phyloP scores from a whole-genome alignment of 768 basidiomycete species.

The Candolleomyces efflorescens region DNA sequence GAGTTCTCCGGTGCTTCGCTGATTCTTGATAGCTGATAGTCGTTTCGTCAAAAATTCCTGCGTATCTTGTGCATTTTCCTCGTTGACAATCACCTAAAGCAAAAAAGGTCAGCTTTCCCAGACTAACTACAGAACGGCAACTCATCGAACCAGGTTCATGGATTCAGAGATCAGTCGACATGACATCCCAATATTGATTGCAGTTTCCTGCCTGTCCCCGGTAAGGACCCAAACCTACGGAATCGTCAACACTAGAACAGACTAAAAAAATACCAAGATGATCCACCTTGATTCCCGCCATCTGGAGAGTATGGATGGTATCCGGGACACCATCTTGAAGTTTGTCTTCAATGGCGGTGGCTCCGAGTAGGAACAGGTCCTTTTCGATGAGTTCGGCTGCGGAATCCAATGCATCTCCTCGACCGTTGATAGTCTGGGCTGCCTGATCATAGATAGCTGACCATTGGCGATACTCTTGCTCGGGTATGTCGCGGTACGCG shows the following conservation, averaged over 20 bases:
- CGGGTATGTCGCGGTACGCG: slow-evolving; percentile 88
- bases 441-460: slow-evolving; percentile 84
- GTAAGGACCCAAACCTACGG: slow-evolving; percentile 92
- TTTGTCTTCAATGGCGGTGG: slow-evolving; percentile 98
- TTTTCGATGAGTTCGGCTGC: slow-evolving; percentile 96
- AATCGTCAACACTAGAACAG: slow-evolving; percentile 5
- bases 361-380: slow-evolving; percentile 88
- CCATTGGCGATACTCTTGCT: slow-evolving; percentile 91
- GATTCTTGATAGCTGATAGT: slow-evolving; percentile 88
- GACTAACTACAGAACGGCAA: slow-evolving; percentile 2
- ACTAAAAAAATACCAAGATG: background rate
- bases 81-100: slow-evolving; percentile 87
- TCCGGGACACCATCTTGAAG: slow-evolving; percentile 98
- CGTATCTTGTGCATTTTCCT: slow-evolving; percentile 77
- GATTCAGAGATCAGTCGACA: slow-evolving; percentile 96
- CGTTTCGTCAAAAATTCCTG: slow-evolving; percentile 85
- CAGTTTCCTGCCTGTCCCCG: slow-evolving; percentile 97
- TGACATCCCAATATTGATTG: slow-evolving; percentile 98
- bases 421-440: slow-evolving; percentile 91
- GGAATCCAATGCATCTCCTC: slow-evolving; percentile 90
- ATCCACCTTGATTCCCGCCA: slow-evolving; percentile 89
- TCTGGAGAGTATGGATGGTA: slow-evolving; percentile 94
- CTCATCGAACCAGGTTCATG: slow-evolving; percentile 84
- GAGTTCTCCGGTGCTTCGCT: slow-evolving; percentile 83
- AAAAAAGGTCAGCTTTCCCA: background rate